These are phyloP conservation scores for Tulasnella calospora DNA, from an alignment of 768 basidiomycete species.

Conservation along the genomic window DNA sequence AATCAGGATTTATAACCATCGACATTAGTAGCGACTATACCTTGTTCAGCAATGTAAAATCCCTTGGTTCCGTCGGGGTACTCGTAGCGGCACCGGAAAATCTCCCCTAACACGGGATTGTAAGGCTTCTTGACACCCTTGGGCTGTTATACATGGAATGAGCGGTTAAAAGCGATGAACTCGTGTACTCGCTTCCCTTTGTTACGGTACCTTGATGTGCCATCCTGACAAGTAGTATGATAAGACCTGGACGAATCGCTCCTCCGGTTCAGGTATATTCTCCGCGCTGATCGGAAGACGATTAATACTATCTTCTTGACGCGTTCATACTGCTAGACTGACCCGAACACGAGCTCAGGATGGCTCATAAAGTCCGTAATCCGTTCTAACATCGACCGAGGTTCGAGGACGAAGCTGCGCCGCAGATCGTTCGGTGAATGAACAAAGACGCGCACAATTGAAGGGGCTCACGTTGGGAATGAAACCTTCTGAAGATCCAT, in stretches of 20 bases:
- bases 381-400: constrained; percentile 93
- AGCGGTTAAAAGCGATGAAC: neutral
- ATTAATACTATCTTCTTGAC: neutral
- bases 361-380: constrained; percentile 99
- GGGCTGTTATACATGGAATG: constrained; percentile 41
- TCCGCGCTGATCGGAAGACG: constrained; percentile 56
- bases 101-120: constrained; percentile 95
- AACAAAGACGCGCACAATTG: neutral
- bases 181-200: neutral
- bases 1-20: constrained; percentile 82
- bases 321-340: constrained; percentile 36
- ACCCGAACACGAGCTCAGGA: constrained; percentile 95
- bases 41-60: constrained; percentile 96
- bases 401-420: constrained; percentile 81
- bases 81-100: constrained; percentile 93
- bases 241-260: constrained; percentile 84
- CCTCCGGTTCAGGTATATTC: constrained; percentile 72
- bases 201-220: constrained; percentile 72
- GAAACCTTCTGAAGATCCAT: constrained; percentile 97
- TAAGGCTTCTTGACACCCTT: constrained; percentile 99
- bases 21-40: constrained; percentile 37
- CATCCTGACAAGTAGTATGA: constrained; percentile 97
- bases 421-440: neutral
- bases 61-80: constrained; percentile 89
- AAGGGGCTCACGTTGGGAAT: constrained; percentile 54